Evolutionary conservation across 805 yeast genomes (phyloP), one percentile per base, ranked within the genome.

Genomic region (Spathaspora girioi): DNA sequence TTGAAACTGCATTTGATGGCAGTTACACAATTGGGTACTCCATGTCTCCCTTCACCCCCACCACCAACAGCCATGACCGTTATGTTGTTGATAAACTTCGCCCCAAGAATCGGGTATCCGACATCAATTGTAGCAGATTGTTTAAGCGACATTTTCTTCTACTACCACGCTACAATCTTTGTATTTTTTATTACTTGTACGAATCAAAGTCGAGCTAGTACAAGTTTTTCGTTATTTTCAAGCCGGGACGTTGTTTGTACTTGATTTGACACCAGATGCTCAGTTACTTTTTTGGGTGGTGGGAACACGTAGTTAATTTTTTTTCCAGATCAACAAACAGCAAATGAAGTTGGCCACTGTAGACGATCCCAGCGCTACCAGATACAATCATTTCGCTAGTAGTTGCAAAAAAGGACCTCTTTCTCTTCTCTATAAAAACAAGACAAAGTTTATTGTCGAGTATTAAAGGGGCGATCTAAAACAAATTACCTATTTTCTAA

Each of bases 41-140:
- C 97, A 61, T 89, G 86, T 61, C 84, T 84, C 9, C 96, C 96
- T 65, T 89, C 96, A 23, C 97, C 98, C 29, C 97, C 97, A 44
- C 99, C 99, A 42, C 99, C 99, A 2, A 90, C 83, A 27, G 86
- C 86, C 46, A 91, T 66, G 26, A 92, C 65, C 1, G 84, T 79
- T 54, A 74, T 69, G 55, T 83, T 78, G 57, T 80, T 76, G 44
- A 84, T 73, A 64, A 89, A 91, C 54, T 81, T 80, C 49, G 93
- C 85, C 2, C 90, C 93, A 59, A 86, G 88, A 11, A 91, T 76
- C 1, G 99, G 98, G 60, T 84, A 88, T 2, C 89, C 93, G 15
- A 73, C 64, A 53, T 70, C 71, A 35, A 75, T 61, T 20, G 66
- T 59, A 7, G 75, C 74, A 27, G 69, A 61, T 38, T 72, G 67